A percentile compares a stretch with the other conserved stretches of the same genome.
Conservation (phyloP, 1,139 yeast species). For the Yamadazyma sp. region DNA sequence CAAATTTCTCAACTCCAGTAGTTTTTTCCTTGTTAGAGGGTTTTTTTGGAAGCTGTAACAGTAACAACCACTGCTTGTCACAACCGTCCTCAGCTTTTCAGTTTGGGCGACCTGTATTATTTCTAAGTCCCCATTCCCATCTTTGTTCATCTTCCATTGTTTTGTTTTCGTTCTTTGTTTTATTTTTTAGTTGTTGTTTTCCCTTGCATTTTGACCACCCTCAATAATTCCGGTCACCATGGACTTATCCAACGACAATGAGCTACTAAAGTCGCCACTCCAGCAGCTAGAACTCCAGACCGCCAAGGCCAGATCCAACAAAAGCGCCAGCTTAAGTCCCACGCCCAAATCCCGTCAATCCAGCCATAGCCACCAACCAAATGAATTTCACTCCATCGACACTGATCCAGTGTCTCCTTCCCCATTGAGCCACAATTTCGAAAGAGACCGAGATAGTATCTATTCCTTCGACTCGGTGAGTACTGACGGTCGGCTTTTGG, state of each 20-base stretch:
- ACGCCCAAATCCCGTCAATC: neutral
- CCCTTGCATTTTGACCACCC: neutral
- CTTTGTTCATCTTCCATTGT: neutral
- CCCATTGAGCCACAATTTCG: conserved; percentile 1
- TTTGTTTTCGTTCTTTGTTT: neutral
- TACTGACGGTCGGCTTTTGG: conserved; percentile 44
- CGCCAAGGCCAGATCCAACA: conserved; percentile 11
- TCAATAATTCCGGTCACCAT: conserved; percentile 1
- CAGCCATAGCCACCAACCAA: neutral
- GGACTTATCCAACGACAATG: conserved; percentile 8
- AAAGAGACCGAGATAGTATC: conserved; percentile 31
- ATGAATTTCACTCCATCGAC: no score
- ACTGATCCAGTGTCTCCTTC: conserved; percentile 8
- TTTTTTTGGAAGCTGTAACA: no score
- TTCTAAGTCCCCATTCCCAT: no score
- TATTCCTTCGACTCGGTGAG: conserved; percentile 49
- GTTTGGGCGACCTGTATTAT: no score
- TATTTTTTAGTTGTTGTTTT: neutral
- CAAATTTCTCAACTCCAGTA: no score
- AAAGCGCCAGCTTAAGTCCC: conserved; percentile 9
- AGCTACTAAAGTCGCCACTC: conserved; percentile 20
- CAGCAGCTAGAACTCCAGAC: conserved; percentile 21
- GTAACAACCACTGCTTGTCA: no score
- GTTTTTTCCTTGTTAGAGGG: no score
- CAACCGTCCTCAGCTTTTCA: no score